A percentile compares a stretch with the other conserved stretches of the same genome.
phyloP scores from a whole-genome alignment of 2,329 filamentous ascomycete genomes.

The Hortaea werneckii region DNA sequence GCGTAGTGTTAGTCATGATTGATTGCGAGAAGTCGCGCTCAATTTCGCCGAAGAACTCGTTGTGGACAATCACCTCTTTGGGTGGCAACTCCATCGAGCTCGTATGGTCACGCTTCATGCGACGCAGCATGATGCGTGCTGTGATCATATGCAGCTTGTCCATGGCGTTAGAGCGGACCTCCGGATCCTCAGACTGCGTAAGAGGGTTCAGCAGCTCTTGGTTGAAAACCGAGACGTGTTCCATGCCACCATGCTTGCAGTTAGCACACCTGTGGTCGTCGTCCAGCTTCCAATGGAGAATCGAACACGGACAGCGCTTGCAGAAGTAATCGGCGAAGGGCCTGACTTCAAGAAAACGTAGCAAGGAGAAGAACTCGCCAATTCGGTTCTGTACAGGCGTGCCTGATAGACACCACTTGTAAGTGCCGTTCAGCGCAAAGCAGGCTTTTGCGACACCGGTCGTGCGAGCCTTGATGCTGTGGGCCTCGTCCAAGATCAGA shows the following conservation, averaged over 20 bases:
- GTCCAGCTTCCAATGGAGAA: constrained; percentile 74
- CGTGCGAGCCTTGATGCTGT: constrained; percentile 84
- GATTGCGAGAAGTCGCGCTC: constrained; percentile 92
- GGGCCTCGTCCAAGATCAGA: constrained; percentile 86
- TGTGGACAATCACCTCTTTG: constrained; percentile 84
- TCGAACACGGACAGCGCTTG: constrained; percentile 71
- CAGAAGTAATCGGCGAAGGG: constrained; percentile 94
- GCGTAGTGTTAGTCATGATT: constrained; percentile 84
- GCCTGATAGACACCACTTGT: constrained; percentile 92
- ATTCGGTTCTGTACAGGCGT: constrained; percentile 96
- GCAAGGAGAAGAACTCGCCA: constrained; percentile 81
- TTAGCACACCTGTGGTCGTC: constrained; percentile 58
- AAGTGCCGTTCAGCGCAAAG: constrained; percentile 76
- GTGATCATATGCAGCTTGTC: constrained; percentile 78
- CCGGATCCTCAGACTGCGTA: constrained; percentile 35
- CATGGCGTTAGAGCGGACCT: constrained; percentile 59
- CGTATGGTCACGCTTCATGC: constrained; percentile 87
- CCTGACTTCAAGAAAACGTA: constrained; percentile 79
- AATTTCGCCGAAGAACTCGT: constrained; percentile 92
- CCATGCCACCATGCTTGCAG: constrained; percentile 57
- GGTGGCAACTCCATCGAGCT: constrained; percentile 93
- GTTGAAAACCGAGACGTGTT: constrained; percentile 77
- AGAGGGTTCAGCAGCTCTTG: constrained; percentile 84
- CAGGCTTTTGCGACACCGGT: constrained; percentile 92
- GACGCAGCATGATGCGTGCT: constrained; percentile 87